Conservation (phyloP, 1,284 basidiomycete species). For the Lentinula novae-zelandiae region DNA sequence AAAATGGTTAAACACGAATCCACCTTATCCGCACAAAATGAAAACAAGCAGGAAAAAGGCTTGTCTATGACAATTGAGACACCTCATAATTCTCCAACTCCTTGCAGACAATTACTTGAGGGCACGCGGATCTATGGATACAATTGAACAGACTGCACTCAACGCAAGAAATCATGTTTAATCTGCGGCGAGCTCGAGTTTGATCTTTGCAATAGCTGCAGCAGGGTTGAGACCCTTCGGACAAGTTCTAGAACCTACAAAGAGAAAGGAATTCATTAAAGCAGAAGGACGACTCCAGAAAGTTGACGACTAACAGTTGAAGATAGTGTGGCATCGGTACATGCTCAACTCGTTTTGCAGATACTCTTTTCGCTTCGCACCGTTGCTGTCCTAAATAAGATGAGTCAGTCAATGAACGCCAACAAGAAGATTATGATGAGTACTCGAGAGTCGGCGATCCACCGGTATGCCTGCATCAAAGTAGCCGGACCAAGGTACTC, state of each 20-base stretch:
- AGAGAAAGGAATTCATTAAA: background rate
- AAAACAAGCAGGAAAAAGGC: too few relatives aligned
- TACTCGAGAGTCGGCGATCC: slow-evolving; percentile 96
- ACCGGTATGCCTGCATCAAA: slow-evolving; percentile 93
- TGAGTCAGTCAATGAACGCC: slow-evolving; percentile 6
- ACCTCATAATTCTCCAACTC: background rate
- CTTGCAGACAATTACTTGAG: background rate
- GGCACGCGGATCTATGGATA: background rate
- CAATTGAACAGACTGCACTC: background rate
- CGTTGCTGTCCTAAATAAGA: slow-evolving; percentile 66
- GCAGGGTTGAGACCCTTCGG: slow-evolving; percentile 96
- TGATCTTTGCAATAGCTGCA: slow-evolving; percentile 84
- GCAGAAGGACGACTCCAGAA: background rate
- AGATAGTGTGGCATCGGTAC: slow-evolving; percentile 94
- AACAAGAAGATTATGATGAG: slow-evolving; percentile 23
- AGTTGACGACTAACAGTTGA: slow-evolving; percentile 69
- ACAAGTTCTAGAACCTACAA: slow-evolving; percentile 79
- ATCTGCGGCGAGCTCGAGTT: slow-evolving; percentile 81
- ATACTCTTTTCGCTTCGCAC: slow-evolving; percentile 82
- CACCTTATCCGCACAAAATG: too few relatives aligned
- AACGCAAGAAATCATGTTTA: slow-evolving; percentile 31
- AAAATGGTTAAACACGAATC: background rate
- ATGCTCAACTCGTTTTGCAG: slow-evolving; percentile 95
- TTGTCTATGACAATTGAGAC: too few relatives aligned
- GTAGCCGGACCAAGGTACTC: slow-evolving; percentile 97